Evolutionary conservation across 306 rosid species (phyloP), one percentile per base, ranked within the genome.

Genomic region (Dryas alaskensis): DNA sequence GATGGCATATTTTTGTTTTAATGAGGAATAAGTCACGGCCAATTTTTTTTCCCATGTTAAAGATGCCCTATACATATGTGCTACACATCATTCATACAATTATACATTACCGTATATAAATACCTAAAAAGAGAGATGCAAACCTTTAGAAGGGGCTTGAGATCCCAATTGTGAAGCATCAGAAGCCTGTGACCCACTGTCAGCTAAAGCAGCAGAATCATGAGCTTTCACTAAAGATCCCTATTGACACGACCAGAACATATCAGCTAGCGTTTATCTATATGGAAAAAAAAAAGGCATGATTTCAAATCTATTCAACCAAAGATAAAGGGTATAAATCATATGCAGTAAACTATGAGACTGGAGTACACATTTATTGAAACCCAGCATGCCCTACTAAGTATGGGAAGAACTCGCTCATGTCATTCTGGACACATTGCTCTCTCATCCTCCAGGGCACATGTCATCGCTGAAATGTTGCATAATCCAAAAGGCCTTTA

Each of bases 141-240:
- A 85, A 93, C 98, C 98, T 87, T 81, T 88, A 16, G 81, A 78
- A 77, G 89, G 64, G 65, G 84, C 75, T 73, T 60, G 85, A 68
- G 83, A 70, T 77, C 75, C 91, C 62, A 76, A 74, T 77, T 86
- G 83, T 66, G 84, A 75, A 69, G 83, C 78, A 83, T 74, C 49
- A 11, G 93, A 73, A 48, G 86, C 83, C 73, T 86, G 96, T 53
- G 86, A 83, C 71, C 90, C 88, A 72, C 80, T 84, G 48, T 86
- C 91, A 75, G 77, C 79, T 59, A 79, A 71, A 65, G 84, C 58
- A 25, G 85, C 57, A 22, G 83, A 80, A 53, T 87, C 88, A 60
- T 86, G 90, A 77, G 84, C 67, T 71, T 83, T 89, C 59, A 70
- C 65, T 53, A 87, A 69, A 69, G 92, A 75, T 73, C 85, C 91